These are phyloP conservation scores for Leccinellum luteum DNA, from an alignment of 768 basidiomycete genomes.

Conservation along the genomic window DNA sequence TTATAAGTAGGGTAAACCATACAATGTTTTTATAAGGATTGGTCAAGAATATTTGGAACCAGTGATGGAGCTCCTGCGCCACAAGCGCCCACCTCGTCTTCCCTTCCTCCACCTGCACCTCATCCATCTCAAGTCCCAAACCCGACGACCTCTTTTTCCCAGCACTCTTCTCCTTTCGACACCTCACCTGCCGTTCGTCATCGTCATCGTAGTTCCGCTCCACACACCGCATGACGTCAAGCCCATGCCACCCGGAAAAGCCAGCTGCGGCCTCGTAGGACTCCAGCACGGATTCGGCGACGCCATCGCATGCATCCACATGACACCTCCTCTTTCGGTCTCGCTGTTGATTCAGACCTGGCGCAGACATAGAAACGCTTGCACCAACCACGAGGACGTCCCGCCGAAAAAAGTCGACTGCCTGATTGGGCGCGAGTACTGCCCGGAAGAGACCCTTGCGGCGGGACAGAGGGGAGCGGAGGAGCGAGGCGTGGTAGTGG, in stretches of 20 bases:
- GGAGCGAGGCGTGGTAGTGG: constrained; percentile 27
- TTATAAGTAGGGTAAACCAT: too few species aligned
- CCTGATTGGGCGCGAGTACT: constrained; percentile 15
- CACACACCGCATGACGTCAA: constrained; percentile 9
- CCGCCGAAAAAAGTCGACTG: constrained; percentile 28
- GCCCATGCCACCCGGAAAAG: constrained; percentile 30
- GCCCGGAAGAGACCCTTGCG: constrained; percentile 27
- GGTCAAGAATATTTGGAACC: too few species aligned
- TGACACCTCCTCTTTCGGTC: neutral
- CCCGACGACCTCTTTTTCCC: neutral
- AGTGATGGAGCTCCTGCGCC: constrained; percentile 12
- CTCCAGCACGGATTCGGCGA: constrained; percentile 16
- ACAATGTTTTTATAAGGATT: too few species aligned
- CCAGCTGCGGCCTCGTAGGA: constrained; percentile 29
- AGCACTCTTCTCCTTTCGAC: neutral
- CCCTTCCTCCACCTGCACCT: constrained; percentile 25
- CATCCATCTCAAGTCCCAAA: constrained; percentile 17
- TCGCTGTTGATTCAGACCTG: neutral
- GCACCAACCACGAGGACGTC: constrained; percentile 10
- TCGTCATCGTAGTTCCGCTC: neutral
- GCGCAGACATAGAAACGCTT: neutral
- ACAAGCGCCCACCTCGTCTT: constrained; percentile 17
- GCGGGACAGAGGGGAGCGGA: constrained; percentile 24
- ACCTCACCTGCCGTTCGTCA: neutral
- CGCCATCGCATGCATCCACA: neutral